phyloP scores from a whole-genome alignment of 2,329 filamentous ascomycete species.

The Raffaelea deltoideospora region DNA sequence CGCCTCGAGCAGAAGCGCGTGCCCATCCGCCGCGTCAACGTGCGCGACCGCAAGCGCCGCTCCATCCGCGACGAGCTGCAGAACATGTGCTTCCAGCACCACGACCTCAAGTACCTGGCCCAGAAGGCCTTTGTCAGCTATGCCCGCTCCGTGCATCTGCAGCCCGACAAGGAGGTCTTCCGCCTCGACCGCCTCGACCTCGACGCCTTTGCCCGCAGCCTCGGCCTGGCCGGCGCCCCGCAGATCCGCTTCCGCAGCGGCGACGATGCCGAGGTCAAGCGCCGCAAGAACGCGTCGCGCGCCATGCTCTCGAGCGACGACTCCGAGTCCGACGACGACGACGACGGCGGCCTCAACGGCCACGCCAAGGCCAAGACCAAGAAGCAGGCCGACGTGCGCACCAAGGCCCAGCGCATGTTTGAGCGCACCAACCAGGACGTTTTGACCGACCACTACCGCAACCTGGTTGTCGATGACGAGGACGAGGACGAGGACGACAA shows the following conservation, averaged over 20 bases:
- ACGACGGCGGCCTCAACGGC: conserved; percentile 21
- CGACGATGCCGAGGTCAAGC: conserved; percentile 74
- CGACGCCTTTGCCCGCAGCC: conserved; percentile 69
- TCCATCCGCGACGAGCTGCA: conserved; percentile 75
- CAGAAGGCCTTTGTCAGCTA: conserved; percentile 95
- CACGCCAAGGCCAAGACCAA: conserved; percentile 20
- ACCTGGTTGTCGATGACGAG: conserved; percentile 51
- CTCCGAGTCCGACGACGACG: conserved; percentile 36
- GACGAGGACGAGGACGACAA: conserved; percentile 45
- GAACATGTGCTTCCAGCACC: conserved; percentile 90
- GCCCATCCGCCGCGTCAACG: conserved; percentile 71
- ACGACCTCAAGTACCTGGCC: conserved; percentile 83
- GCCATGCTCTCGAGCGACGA: conserved; percentile 48
- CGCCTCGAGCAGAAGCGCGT: conserved; percentile 81
- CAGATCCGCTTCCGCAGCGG: conserved; percentile 89
- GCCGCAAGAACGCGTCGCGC: conserved; percentile 72
- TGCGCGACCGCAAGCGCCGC: conserved; percentile 78
- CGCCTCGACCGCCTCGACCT: conserved; percentile 68
- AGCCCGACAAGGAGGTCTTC: conserved; percentile 87
- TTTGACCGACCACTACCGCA: conserved; percentile 82
- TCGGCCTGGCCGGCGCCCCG: conserved; percentile 82
- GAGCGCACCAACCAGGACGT: conserved; percentile 93
- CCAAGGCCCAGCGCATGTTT: conserved; percentile 97
- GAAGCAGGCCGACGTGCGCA: conserved; percentile 62
- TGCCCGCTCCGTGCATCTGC: conserved; percentile 67